Evolutionary conservation across 495 filamentous ascomycete species (phyloP).

Genomic region (Darksidea phi): DNA sequence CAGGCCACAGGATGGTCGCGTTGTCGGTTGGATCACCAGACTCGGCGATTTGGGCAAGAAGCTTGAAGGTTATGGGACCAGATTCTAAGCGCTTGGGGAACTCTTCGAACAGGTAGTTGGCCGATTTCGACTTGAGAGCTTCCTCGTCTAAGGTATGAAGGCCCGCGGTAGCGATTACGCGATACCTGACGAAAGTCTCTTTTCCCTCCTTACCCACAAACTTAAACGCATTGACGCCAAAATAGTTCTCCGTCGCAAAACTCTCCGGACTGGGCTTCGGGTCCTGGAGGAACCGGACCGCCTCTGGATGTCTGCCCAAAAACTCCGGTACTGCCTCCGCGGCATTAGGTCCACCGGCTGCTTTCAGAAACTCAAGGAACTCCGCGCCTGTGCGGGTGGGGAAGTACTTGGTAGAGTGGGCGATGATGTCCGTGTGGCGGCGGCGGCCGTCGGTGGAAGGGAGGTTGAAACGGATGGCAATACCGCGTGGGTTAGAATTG

Average conservation of each 20-base stretch:
- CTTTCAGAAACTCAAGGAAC: slow-evolving; percentile 51
- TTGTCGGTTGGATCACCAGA: slow-evolving; percentile 53
- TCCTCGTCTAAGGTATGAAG: slow-evolving; percentile 42
- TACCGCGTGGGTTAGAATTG: slow-evolving; percentile 51
- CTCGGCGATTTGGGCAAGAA: slow-evolving; percentile 52
- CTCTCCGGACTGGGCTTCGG: slow-evolving; percentile 51
- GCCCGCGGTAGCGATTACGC: slow-evolving; percentile 46
- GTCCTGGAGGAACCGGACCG: slow-evolving; percentile 47
- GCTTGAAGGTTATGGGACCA: slow-evolving; percentile 47
- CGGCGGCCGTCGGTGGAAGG: slow-evolving; percentile 39
- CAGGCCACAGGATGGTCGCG: slow-evolving; percentile 54
- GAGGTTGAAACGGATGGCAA: slow-evolving; percentile 53
- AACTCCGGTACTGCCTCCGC: slow-evolving; percentile 42
- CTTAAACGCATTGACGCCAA: slow-evolving; percentile 53
- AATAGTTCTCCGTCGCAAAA: slow-evolving; percentile 51
- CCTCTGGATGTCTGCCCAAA: slow-evolving; percentile 46
- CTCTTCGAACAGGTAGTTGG: slow-evolving; percentile 49
- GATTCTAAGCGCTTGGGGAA: slow-evolving; percentile 38
- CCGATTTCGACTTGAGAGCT: slow-evolving; percentile 38
- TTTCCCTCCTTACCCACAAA: slow-evolving; percentile 47
- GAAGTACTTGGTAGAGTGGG: slow-evolving; percentile 52
- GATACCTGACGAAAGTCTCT: slow-evolving; percentile 49
- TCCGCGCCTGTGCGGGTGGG: slow-evolving; percentile 50
- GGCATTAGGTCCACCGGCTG: slow-evolving; percentile 36
- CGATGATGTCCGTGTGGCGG: slow-evolving; percentile 56